A percentile compares a stretch with the other conserved stretches of the same genome.
Conservation (phyloP, 495 filamentous ascomycete genomes). For the Hyaloscypha bicolor region DNA sequence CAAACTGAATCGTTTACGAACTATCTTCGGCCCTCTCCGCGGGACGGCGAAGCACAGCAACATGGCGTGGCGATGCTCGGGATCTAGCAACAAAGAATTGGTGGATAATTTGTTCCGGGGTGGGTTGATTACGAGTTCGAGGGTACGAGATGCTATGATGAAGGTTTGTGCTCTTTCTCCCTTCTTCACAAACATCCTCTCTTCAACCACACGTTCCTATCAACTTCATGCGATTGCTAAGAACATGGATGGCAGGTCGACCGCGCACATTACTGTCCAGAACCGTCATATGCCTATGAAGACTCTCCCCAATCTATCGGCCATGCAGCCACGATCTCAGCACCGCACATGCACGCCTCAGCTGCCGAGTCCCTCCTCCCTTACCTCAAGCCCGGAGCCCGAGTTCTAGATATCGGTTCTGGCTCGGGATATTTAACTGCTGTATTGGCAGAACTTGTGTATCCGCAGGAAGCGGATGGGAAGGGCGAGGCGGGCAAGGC, state of each 20-base stretch:
- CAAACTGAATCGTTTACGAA: constrained; percentile 17
- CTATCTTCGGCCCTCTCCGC: constrained; percentile 4
- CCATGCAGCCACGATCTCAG: constrained; percentile 85
- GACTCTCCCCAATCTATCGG: constrained; percentile 93
- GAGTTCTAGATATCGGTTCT: constrained; percentile 86
- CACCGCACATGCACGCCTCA: constrained; percentile 95
- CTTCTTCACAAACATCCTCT: neutral
- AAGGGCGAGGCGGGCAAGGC: constrained; percentile 38
- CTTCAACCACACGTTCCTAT: too few relatives aligned
- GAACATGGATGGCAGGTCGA: constrained; percentile 65
- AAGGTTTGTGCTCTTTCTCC: constrained; percentile 49
- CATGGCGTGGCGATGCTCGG: constrained; percentile 94
- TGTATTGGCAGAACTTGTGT: constrained; percentile 81
- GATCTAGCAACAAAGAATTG: constrained; percentile 73
- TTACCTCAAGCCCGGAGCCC: constrained; percentile 52
- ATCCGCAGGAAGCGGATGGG: constrained; percentile 34
- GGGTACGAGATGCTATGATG: constrained; percentile 78
- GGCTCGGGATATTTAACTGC: constrained; percentile 92
- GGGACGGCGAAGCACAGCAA: constrained; percentile 2
- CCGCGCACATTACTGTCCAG: constrained; percentile 76
- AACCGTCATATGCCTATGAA: constrained; percentile 67
- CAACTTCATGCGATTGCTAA: neutral
- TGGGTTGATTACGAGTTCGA: constrained; percentile 67
- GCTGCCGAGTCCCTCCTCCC: constrained; percentile 70
- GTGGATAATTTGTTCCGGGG: constrained; percentile 76